Percentiles rank a stretch among this genome's conserved stretches.
Evolutionary conservation across 164 flowering plant genomes (phyloP).

Genomic region (Nymphaea thermarum): DNA sequence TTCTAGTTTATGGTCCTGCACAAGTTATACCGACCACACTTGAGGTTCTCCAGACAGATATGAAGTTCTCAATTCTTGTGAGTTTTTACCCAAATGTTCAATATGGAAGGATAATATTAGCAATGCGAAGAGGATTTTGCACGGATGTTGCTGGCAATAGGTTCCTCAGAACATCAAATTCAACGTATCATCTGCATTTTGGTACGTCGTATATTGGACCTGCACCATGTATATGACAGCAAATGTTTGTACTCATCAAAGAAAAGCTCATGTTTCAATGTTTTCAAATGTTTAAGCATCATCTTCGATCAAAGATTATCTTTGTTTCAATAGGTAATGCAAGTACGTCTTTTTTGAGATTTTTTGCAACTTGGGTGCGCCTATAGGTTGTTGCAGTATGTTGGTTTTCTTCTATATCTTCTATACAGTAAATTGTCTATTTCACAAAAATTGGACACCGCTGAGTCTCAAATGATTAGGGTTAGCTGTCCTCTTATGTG

Average conservation of each 20-base stretch:
- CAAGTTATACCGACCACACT: slow-evolving; percentile 71
- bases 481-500: no score
- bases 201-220: slow-evolving; percentile 37
- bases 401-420: no score
- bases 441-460: no score
- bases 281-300: not conserved
- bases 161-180: slow-evolving; percentile 52
- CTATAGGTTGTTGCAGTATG: no score
- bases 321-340: not conserved
- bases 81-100: slow-evolving; percentile 34
- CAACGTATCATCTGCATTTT: slow-evolving; percentile 54
- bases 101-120: slow-evolving; percentile 62
- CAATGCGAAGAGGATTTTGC: slow-evolving; percentile 73
- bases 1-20: slow-evolving; percentile 86
- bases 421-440: no score
- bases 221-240: not conserved
- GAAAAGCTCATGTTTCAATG: not conserved
- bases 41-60: slow-evolving; percentile 40
- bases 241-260: not conserved
- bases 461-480: no score
- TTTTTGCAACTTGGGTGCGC: not conserved
- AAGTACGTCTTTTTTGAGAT: not conserved
- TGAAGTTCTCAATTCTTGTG: slow-evolving; percentile 55
- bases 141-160: slow-evolving; percentile 69
- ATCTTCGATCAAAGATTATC: not conserved